A percentile compares a stretch with the other conserved stretches of the same genome.
Conservation (phyloP, 768 basidiomycete genomes). For the Rickenella mellea region DNA sequence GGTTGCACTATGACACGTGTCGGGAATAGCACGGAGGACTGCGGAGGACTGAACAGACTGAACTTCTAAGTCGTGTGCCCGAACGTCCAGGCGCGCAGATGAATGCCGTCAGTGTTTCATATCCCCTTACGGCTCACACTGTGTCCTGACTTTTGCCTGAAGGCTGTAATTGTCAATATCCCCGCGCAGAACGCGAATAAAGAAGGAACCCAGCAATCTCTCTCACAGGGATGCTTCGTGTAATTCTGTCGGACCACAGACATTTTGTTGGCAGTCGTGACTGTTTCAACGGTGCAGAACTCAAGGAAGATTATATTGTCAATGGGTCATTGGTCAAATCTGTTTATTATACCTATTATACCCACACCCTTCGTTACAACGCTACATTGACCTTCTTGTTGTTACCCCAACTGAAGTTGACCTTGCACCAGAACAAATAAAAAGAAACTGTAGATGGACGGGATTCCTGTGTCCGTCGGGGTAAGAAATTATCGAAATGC, state of each 20-base stretch:
- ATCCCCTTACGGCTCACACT: conserved; percentile 17
- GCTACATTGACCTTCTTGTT: conserved; percentile 91
- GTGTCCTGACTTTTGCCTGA: conserved; percentile 4
- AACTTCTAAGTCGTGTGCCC: conserved; percentile 51
- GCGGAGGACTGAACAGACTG: conserved; percentile 62
- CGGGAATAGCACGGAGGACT: conserved; percentile 56
- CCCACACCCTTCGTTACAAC: no score
- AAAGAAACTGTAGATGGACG: conserved; percentile 89
- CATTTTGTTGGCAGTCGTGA: no score
- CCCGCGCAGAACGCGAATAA: no score
- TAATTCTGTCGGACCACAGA: no score
- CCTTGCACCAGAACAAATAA: conserved; percentile 99
- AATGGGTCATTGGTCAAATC: no score
- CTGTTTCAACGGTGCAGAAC: no score
- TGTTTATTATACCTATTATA: no score
- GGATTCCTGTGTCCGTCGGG: conserved; percentile 74
- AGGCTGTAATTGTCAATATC: conserved; percentile 5
- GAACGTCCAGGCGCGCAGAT: conserved; percentile 14
- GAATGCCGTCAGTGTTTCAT: conserved; percentile 37
- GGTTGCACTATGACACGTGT: conserved; percentile 61
- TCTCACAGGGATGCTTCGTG: no score
- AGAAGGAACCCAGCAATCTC: no score
- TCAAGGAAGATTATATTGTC: no score
- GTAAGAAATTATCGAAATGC: no score
- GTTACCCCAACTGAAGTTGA: conserved; percentile 93